phyloP scores from a whole-genome alignment of 176 grass and related monocot species.

The Triticum monococcum region DNA sequence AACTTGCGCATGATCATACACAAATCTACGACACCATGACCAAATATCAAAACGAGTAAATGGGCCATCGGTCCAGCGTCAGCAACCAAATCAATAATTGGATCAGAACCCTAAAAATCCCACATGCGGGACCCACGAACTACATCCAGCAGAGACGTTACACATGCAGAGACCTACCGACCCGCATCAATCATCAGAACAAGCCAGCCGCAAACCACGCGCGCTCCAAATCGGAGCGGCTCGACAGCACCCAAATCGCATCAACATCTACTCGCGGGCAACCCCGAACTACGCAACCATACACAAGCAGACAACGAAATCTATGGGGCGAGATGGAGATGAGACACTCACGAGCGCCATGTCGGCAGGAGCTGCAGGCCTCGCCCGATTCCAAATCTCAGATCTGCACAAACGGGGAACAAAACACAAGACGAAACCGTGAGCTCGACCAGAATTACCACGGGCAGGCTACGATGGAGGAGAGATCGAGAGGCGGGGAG shows the following conservation, averaged over 20 bases:
- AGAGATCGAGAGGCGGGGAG: background rate
- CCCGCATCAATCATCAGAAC: background rate
- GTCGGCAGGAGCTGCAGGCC: background rate
- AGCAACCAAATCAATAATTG: background rate
- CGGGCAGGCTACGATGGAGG: background rate
- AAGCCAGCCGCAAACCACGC: background rate
- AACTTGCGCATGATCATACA: background rate
- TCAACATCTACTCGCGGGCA: background rate
- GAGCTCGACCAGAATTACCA: background rate
- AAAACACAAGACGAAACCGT: background rate
- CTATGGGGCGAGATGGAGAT: fast-evolving
- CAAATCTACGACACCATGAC: background rate
- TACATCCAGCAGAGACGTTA: background rate
- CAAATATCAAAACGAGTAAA: background rate
- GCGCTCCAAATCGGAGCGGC: background rate
- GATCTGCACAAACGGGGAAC: constrained; percentile 11
- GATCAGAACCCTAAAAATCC: background rate
- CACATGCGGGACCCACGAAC: background rate
- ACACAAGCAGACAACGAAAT: background rate
- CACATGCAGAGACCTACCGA: background rate
- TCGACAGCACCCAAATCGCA: background rate
- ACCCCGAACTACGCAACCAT: background rate
- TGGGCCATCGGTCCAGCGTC: background rate
- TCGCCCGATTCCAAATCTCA: constrained; percentile 7
- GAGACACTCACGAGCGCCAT: constrained; percentile 51